These are phyloP conservation scores for Boletus tomentosulus DNA, from an alignment of 768 basidiomycete genomes.

Conservation along the genomic window DNA sequence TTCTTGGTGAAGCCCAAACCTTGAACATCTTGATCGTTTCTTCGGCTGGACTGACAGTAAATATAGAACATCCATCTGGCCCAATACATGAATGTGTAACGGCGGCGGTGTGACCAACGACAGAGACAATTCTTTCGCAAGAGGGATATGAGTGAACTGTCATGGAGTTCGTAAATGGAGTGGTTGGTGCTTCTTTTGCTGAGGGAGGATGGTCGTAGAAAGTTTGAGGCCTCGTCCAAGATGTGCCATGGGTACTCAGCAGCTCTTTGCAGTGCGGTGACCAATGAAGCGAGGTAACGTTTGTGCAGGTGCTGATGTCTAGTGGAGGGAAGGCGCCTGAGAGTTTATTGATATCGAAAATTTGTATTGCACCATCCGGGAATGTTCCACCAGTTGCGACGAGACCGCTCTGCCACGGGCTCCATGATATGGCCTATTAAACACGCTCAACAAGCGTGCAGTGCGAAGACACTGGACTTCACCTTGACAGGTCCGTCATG, in stretches of 20 bases:
- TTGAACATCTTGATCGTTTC: constrained; percentile 74
- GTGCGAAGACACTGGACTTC: background rate
- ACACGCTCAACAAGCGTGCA: background rate
- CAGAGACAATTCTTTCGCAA: constrained; percentile 47
- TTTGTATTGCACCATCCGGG: constrained; percentile 53
- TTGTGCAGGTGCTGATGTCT: constrained; percentile 42
- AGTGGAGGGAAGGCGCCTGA: constrained; percentile 47
- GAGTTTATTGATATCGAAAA: constrained; percentile 42
- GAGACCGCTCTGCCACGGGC: constrained; percentile 66
- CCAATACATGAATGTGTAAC: constrained; percentile 61
- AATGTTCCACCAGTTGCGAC: constrained; percentile 66
- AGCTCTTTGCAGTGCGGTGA: constrained; percentile 82
- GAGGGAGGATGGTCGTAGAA: constrained; percentile 16
- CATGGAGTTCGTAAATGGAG: constrained; percentile 39
- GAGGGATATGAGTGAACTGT: constrained; percentile 53
- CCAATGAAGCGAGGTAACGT: constrained; percentile 59
- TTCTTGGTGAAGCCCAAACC: constrained; percentile 44
- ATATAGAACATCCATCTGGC: constrained; percentile 58
- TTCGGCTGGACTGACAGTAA: constrained; percentile 60
- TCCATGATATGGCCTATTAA: constrained; percentile 65
- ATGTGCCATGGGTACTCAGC: constrained; percentile 67
- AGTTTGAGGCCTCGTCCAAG: constrained; percentile 23
- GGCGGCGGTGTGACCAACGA: constrained; percentile 50
- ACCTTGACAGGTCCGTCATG: constrained; percentile 45
- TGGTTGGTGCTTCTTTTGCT: constrained; percentile 18